Evolutionary conservation across 2,329 filamentous ascomycete genomes (phyloP), one percentile per base, ranked within the genome.

Genomic region (Paraphoma chrysanthemicola): DNA sequence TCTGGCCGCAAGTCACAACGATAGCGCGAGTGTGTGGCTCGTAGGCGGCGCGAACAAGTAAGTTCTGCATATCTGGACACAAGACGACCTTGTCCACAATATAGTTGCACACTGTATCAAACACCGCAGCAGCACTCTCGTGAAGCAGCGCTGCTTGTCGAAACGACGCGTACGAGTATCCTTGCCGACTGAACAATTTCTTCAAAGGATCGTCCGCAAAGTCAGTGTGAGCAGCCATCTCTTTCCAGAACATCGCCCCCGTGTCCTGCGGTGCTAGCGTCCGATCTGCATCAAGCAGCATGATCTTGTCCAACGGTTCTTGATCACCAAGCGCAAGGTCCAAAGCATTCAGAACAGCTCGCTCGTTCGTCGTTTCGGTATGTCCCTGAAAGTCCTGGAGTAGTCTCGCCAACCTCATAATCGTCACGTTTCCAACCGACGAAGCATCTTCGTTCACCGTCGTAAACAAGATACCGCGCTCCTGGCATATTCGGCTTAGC

Each of bases 281-380:
- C 58, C 73, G 82, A 67, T 89, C 86, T 0, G 73, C 86, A 57
- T 90, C 87, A 2, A 90, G 46, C 0, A 88, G 80, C 12, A 89
- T 49, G 44, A 85, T 70, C 0, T 78, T 85, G 44, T 83, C 63
- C 9, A 79, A 48, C 1, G 60, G 41, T 6, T 52, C 56, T n/a
- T 38, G 3, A n/a, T 36, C 18, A n/a, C 12, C 8, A 14, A 36
- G 23, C 12, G n/a, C 16, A 16, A 8, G 9, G 6, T 39, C 45
- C 7, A 48, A 16, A 11, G 31, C 46, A 28, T 28, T 9, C 16
- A 16, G 6, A 10, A 48, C 16, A 10, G 30, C 45, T 7, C 6
- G 5, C 10, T 23, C 5, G 28, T 33, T 43, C 11, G 14, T 6
- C 8, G 17, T 51, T 48, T 82, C 76, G 1, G 59, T 70, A 54